Percentiles rank a stretch among this genome's conserved stretches.
phyloP scores from a whole-genome alignment of 495 filamentous ascomycete species.

The Xylaria acuta region DNA sequence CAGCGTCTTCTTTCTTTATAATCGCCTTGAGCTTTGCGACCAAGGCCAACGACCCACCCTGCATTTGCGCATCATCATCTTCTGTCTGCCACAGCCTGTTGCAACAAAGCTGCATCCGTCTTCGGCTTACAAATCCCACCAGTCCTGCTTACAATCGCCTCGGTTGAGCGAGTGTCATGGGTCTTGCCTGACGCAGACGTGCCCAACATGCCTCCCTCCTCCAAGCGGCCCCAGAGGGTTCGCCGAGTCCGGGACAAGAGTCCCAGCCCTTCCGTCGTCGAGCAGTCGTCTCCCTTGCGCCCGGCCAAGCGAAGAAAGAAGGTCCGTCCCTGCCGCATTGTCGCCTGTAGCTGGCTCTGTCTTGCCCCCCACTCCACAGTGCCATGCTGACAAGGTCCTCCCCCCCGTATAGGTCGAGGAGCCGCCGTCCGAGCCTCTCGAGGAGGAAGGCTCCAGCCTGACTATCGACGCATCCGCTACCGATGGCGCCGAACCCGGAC shows the following conservation, averaged over 20 bases:
- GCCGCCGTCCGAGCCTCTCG: constrained; percentile 39
- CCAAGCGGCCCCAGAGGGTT: constrained; percentile 50
- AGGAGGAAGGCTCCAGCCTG: constrained; percentile 51
- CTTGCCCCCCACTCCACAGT: constrained; percentile 33
- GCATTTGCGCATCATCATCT: neutral
- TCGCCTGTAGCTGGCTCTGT: neutral
- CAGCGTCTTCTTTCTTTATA: neutral
- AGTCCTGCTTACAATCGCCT: neutral
- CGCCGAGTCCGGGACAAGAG: constrained; percentile 49
- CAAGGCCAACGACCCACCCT: neutral
- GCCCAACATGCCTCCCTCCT: constrained; percentile 48
- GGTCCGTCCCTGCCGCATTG: constrained; percentile 50
- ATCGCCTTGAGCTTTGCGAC: neutral
- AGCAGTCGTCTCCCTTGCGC: constrained; percentile 71
- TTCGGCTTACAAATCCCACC: constrained; percentile 1
- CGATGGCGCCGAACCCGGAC: constrained; percentile 43
- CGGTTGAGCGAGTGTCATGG: constrained; percentile 19
- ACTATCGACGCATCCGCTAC: constrained; percentile 54
- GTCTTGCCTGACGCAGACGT: constrained; percentile 15
- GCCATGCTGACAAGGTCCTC: constrained; percentile 26
- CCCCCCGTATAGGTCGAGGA: constrained; percentile 43
- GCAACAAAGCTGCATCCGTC: neutral
- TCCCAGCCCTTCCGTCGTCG: constrained; percentile 38
- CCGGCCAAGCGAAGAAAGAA: constrained; percentile 78
- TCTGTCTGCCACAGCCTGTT: neutral